Conservation (phyloP, 2,329 filamentous ascomycete species). For the Diaporthe velutina region DNA sequence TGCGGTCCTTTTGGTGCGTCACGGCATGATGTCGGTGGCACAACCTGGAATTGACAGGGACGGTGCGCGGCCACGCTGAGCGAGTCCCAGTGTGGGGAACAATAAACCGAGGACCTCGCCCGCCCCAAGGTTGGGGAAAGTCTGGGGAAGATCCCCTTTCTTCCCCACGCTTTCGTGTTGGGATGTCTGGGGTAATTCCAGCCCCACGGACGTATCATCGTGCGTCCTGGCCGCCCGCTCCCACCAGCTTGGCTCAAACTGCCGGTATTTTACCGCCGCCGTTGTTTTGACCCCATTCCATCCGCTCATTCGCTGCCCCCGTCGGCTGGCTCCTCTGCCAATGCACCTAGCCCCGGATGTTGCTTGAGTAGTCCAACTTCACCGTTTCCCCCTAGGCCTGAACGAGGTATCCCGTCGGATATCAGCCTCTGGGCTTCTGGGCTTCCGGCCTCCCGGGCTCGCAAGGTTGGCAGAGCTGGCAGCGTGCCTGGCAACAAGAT, state of each 20-base stretch:
- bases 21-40: constrained; percentile 30
- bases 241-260: constrained; percentile 3
- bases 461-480: not conserved
- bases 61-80: not conserved
- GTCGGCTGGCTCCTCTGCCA: not conserved
- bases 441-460: not conserved
- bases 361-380: not conserved
- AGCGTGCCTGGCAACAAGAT: not conserved
- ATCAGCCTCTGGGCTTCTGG: not conserved
- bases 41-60: constrained; percentile 20
- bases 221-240: not conserved
- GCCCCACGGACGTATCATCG: not conserved
- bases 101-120: not conserved
- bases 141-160: constrained; percentile 18
- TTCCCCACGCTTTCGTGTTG: not conserved
- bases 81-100: constrained; percentile 7
- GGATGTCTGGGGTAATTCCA: constrained; percentile 10
- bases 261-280: constrained; percentile 16
- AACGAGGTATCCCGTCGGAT: constrained; percentile 15
- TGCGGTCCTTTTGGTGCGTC: not conserved
- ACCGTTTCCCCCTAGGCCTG: not conserved
- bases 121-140: constrained; percentile 3
- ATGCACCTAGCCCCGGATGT: constrained; percentile 8
- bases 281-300: not conserved
- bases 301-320: constrained; percentile 7